Evolutionary conservation across 2,329 filamentous ascomycete genomes (phyloP).

Genomic region (Penicillium sp.): DNA sequence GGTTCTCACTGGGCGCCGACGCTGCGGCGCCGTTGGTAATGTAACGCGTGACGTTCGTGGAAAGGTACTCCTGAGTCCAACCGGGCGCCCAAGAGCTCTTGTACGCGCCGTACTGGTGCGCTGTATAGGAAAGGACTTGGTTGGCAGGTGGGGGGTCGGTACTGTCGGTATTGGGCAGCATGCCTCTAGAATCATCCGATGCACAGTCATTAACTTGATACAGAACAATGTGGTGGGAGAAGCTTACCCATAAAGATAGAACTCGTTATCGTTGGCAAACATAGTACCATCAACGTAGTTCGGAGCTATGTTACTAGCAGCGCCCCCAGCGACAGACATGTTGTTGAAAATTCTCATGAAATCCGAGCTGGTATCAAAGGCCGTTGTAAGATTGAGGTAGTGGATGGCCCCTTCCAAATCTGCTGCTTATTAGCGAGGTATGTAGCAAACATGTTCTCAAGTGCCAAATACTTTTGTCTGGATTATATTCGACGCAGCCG

Average conservation of each 20-base stretch:
- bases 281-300: conserved; percentile 63
- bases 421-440: conserved; percentile 3
- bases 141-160: conserved; percentile 46
- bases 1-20: conserved; percentile 67
- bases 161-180: conserved; percentile 39
- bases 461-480: not conserved
- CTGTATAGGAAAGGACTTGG: conserved; percentile 53
- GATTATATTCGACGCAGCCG: not conserved
- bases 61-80: conserved; percentile 46
- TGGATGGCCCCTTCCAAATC: conserved; percentile 14
- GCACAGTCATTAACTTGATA: not conserved
- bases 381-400: conserved; percentile 15
- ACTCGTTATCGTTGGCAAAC: conserved; percentile 63
- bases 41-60: conserved; percentile 56
- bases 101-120: conserved; percentile 51
- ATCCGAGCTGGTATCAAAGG: conserved; percentile 17
- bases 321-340: conserved; percentile 39
- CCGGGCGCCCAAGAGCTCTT: conserved; percentile 31
- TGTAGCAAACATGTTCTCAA: not conserved
- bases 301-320: conserved; percentile 38
- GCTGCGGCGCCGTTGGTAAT: conserved; percentile 63
- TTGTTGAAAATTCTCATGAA: conserved; percentile 13
- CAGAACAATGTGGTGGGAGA: not conserved
- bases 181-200: conserved; percentile 41
- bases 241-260: conserved; percentile 60